Evolutionary conservation across 2,329 filamentous ascomycete species (phyloP), one percentile per base, ranked within the genome.

Genomic region (Akanthomyces dipterigenus): DNA sequence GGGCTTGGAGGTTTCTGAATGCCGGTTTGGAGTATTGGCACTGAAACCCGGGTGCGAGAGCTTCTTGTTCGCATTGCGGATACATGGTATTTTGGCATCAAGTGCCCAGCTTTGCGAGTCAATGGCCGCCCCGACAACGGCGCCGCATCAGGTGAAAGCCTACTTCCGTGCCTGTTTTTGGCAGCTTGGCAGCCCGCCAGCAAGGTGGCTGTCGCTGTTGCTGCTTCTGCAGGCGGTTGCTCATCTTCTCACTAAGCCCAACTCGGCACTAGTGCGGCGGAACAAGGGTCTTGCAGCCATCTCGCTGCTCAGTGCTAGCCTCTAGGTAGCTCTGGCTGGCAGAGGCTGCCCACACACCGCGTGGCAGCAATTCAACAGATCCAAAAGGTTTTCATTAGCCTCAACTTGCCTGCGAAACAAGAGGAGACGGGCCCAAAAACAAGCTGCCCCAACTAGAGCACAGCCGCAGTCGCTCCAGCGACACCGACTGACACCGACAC

Each of bases 291-390:
- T 54, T 8, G 6, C 50, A 20, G 26, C 54, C 28, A 56, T 55
- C 48, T 28, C 11, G 48, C 31, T 31, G 48, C n/a, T 20, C n/a
- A n/a, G n/a, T n/a, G n/a, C n/a, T n/a, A n/a, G n/a, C n/a, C n/a
- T n/a, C n/a, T n/a, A n/a, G n/a, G n/a, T n/a, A n/a, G n/a, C n/a
- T n/a, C n/a, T n/a, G n/a, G n/a, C n/a, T n/a, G n/a, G n/a, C n/a
- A n/a, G n/a, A n/a, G 22, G 48, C n/a, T 36, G 48, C 8, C 31
- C 48, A 16, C 40, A 45, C 53, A 45, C 53, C 18, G 53, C 24
- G 56, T 48, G 56, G 48, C 56, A 43, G 55, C 48, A 45, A 60
- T 60, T 60, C 56, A 60, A 60, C 56, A 60, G 56, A 60, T 60
- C 56, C 56, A 43, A 31, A 31, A 53, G 48, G 34, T 40, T 58